Evolutionary conservation across 495 filamentous ascomycete species (phyloP), one percentile per base, ranked within the genome.

Genomic region (Letharia lupina): DNA sequence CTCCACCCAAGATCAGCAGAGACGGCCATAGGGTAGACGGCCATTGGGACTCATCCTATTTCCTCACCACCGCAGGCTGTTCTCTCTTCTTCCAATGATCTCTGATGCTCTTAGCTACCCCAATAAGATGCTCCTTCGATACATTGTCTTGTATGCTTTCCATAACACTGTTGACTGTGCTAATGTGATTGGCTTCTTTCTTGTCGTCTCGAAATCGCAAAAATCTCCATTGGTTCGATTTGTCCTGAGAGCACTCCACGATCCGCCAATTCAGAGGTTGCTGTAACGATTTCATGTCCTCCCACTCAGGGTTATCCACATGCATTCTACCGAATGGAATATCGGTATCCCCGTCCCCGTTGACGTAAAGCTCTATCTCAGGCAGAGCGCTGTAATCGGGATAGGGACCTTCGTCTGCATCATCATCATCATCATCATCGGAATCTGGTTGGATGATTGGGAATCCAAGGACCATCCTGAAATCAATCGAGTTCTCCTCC

Each of bases 191-290:
- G 4, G 89, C 91, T 67, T 96, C 89, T 15, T 80, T 78, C 75
- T 98, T 98, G 72, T 98, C 94, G 64, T 96, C 91, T 12, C 94
- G 81, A 69, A 96, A 89, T 56, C 91, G 84, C 70, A 92, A 87
- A 74, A 89, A 91, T 44, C 91, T 83, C 94, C 94, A 98, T 33
- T 85, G 78, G 35, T 80, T 80, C 65, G 88, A 73, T 28, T 79
- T 75, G 70, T 96, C 90, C 76, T 90, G 86, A 68, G 83, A 87
- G 72, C 91, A 96, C 78, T 98, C 94, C 15, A 96, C 87, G 58
- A 98, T 89, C 15, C 86, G 79, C 61, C 92, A 87, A 71, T 97
- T 87, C 23, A 98, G 78, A 7, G 88, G 88, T 62, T 89, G 76
- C 10, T 81, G 75, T 52, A 91, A 71, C 4, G 72, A 69, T 74